Evolutionary conservation across 164 flowering plant genomes (phyloP).

Genomic region (Nymphaea thermarum): DNA sequence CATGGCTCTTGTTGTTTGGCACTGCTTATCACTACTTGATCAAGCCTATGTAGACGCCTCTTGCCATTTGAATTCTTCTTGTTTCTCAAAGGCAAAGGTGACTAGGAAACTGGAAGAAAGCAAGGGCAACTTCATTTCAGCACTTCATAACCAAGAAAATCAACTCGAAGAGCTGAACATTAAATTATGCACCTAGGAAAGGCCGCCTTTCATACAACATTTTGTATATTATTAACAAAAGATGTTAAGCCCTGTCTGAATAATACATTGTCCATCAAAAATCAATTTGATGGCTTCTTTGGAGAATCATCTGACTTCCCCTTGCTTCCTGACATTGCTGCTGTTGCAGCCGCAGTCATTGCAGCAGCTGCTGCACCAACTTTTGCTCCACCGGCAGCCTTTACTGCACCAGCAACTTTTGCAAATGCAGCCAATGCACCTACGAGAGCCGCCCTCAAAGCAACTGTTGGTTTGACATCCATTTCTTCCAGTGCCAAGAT

Average conservation of each 20-base stretch:
- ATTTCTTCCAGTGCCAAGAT: constrained; percentile 13
- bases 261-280: not conserved
- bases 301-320: constrained; percentile 27
- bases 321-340: constrained; percentile 55
- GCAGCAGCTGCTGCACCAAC: constrained; percentile 85
- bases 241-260: not conserved
- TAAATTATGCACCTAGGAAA: not conserved
- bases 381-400: constrained; percentile 87
- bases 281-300: constrained; percentile 18
- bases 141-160: not conserved
- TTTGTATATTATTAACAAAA: too few species aligned
- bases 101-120: not conserved
- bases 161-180: not conserved
- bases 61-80: not conserved
- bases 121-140: not conserved
- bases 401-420: constrained; percentile 67
- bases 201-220: not conserved
- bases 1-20: too few species aligned
- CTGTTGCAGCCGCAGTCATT: constrained; percentile 72
- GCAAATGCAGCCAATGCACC: constrained; percentile 88
- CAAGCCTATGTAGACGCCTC: too few species aligned
- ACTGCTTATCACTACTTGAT: too few species aligned
- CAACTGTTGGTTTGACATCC: constrained; percentile 77
- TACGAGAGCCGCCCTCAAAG: constrained; percentile 67
- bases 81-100: not conserved